Evolutionary conservation across 2,329 filamentous ascomycete genomes (phyloP), one percentile per base, ranked within the genome.

Genomic region (Claviceps cyperi): DNA sequence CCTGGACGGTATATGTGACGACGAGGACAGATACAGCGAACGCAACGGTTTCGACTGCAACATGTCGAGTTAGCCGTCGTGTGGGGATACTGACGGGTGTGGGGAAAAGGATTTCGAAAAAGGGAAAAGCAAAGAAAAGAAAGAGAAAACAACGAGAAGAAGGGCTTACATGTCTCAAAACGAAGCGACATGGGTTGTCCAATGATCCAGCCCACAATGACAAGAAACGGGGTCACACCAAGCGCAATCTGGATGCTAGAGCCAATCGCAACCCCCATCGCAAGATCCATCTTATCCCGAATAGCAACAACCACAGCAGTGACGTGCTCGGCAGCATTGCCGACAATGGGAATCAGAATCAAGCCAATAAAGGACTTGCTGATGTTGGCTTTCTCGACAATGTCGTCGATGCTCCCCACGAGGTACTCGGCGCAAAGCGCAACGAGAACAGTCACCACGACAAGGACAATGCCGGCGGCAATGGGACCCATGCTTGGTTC

Each of bases 201-300:
- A 66, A 86, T 79, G 56, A 84, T 81, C 86, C 86, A 91, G 53
- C 85, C 86, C 38, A 90, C 73, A 55, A 91, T 80, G 49, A 91
- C 86, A 49, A 91, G 71, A 66, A 85, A 83, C 0, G 86, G 86
- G 1, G 86, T 90, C 46, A 91, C 85, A 43, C 89, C 80, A 44
- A 91, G 73, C 21, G 86, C 85, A 59, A 91, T 91, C 66, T 91
- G 86, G 62, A 91, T 81, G 64, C 83, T 86, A 52, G 83, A 87
- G 44, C 86, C 86, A 59, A 91, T 85, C 28, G 86, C 86, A 47
- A 91, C 85, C 41, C 84, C 83, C 71, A 91, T 86, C 32, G 86
- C 63, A 48, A 83, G 67, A 59, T 83, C 78, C 80, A 84, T 84
- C 70, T 84, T 90, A 67, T 90, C 78, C 64, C 86, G 84, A 55